Conservation (phyloP, 2,329 filamentous ascomycete genomes). For the Pseudogymnoascus sp. region DNA sequence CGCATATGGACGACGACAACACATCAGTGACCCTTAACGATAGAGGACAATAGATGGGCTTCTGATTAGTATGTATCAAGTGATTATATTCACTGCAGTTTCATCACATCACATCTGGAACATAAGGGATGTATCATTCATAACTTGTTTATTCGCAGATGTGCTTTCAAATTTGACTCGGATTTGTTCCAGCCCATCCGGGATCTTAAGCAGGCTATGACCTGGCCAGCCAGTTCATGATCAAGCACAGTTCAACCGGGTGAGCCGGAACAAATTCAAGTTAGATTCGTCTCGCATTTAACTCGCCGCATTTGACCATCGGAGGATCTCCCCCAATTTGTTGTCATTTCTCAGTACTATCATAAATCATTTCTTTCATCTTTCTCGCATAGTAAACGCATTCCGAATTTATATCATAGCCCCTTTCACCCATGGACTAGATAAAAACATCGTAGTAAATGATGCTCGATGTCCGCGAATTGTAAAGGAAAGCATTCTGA, state of each 20-base stretch:
- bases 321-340: background rate
- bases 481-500: slow-evolving; percentile 80
- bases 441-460: slow-evolving; percentile 71
- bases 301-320: background rate
- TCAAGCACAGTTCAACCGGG: background rate
- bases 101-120: background rate
- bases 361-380: slow-evolving; percentile 4
- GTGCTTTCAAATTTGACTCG: background rate
- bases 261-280: background rate
- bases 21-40: background rate
- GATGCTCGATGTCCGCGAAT: slow-evolving; percentile 76
- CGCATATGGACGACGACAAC: background rate
- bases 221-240: background rate
- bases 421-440: slow-evolving; percentile 14
- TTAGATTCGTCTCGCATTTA: background rate
- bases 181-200: background rate
- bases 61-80: background rate
- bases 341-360: background rate
- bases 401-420: background rate
- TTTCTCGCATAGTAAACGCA: background rate
- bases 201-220: background rate
- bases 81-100: background rate
- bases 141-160: background rate
- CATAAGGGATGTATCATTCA: background rate
- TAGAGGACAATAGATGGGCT: background rate